phyloP scores from a whole-genome alignment of 2,329 filamentous ascomycete genomes.

The Incumbomyces lentus region DNA sequence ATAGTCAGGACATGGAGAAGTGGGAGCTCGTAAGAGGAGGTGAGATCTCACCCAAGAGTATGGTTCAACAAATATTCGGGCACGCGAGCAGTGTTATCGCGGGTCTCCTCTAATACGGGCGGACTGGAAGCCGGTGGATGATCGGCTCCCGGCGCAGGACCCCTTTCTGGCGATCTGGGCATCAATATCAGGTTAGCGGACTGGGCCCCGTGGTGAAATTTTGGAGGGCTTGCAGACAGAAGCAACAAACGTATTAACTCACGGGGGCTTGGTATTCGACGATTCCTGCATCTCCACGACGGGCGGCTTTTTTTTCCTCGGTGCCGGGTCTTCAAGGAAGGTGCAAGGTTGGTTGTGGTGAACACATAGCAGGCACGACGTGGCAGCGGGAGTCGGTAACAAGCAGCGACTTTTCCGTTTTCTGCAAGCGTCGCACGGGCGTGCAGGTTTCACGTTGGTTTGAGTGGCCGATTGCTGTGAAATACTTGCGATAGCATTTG shows the following conservation, averaged over 20 bases:
- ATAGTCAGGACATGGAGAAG: slow-evolving; percentile 16
- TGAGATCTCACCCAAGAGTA: slow-evolving; percentile 18
- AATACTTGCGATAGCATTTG: slow-evolving; percentile 1
- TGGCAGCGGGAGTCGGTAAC: slow-evolving; percentile 8
- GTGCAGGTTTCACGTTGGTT: slow-evolving; percentile 8
- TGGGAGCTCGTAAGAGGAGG: not conserved
- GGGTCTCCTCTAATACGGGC: not conserved
- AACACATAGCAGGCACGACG: slow-evolving; percentile 10
- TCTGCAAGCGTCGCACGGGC: slow-evolving; percentile 20
- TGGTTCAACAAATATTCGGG: slow-evolving; percentile 16
- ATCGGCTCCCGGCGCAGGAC: slow-evolving; percentile 8
- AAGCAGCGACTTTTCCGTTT: slow-evolving; percentile 20
- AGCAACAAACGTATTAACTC: slow-evolving; percentile 8
- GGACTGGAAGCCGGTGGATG: not conserved
- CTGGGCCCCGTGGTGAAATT: not conserved
- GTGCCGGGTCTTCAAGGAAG: slow-evolving; percentile 19
- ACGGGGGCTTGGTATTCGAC: not conserved
- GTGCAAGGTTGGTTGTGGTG: slow-evolving; percentile 19
- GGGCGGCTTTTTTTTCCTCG: slow-evolving; percentile 14
- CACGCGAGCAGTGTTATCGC: slow-evolving; percentile 4
- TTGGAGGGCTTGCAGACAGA: slow-evolving; percentile 3
- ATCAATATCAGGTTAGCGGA: slow-evolving; percentile 16
- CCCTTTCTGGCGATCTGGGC: slow-evolving; percentile 18
- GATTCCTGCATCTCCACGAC: slow-evolving; percentile 11
- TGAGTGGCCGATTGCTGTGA: slow-evolving; percentile 2